Evolutionary conservation across 2,329 filamentous ascomycete species (phyloP).

Genomic region (Beauveria scarabaeidicola): DNA sequence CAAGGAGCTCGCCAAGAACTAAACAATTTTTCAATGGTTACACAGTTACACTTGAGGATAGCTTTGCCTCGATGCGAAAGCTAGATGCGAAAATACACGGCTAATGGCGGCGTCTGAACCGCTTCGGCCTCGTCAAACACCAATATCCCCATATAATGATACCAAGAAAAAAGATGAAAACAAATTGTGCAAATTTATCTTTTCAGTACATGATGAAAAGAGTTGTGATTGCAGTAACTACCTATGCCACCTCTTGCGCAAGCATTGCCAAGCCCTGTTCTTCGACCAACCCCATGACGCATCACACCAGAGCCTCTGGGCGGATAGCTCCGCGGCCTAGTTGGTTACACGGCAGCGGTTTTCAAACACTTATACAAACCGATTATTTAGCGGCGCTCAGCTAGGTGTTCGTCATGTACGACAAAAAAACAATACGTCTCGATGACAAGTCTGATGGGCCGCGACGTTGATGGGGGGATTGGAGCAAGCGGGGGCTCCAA

Average conservation of each 20-base stretch:
- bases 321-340: too few relatives aligned
- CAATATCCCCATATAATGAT: neutral
- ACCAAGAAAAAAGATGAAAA: neutral
- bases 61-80: neutral
- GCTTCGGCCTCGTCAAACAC: neutral
- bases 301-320: too few relatives aligned
- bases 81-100: neutral
- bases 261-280: neutral
- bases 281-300: too few relatives aligned
- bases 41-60: neutral
- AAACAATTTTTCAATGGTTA: conserved; percentile 5
- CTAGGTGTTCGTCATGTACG: neutral
- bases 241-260: neutral
- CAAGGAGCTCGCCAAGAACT: conserved; percentile 29
- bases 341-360: too few relatives aligned
- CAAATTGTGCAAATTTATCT: neutral
- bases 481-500: neutral
- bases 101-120: neutral
- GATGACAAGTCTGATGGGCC: neutral
- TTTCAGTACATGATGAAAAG: neutral
- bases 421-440: neutral
- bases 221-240: too few relatives aligned
- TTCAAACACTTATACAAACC: too few relatives aligned
- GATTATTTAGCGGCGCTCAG: neutral
- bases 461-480: neutral